Percentiles rank a stretch among this genome's conserved stretches.
These are phyloP conservation scores for Trametes cubensis DNA, from an alignment of 768 basidiomycete genomes.

Conservation along the genomic window DNA sequence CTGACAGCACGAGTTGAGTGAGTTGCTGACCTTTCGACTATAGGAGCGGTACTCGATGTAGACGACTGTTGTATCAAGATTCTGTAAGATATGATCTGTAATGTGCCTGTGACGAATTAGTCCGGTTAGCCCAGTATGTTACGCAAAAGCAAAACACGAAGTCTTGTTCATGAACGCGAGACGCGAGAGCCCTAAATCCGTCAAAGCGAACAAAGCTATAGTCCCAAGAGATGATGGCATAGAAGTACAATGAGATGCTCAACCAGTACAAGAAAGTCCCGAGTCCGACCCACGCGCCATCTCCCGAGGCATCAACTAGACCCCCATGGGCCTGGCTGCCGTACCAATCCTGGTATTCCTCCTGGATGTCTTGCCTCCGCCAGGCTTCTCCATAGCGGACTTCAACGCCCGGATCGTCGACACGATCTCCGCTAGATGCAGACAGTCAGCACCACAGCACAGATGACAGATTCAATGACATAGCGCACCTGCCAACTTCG, in stretches of 20 bases:
- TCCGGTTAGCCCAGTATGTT: no score
- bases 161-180: no score
- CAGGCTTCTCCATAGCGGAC: conserved; percentile 61
- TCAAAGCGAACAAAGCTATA: no score
- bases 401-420: conserved; percentile 70
- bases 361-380: conserved; percentile 62
- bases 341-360: conserved; percentile 47
- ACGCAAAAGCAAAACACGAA: no score
- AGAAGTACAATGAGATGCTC: no score
- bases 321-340: conserved; percentile 16
- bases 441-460: neutral
- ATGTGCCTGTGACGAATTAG: neutral
- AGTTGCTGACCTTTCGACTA: neutral
- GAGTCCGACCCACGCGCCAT: neutral
- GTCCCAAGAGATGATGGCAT: no score
- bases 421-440: conserved; percentile 68
- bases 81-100: neutral
- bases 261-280: neutral
- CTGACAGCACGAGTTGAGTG: neutral
- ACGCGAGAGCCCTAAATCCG: no score
- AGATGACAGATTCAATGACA: neutral
- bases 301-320: neutral
- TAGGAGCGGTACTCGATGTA: conserved; percentile 19
- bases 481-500: conserved; percentile 73
- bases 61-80: neutral